These are phyloP conservation scores for Hypholoma sublateritium DNA, from an alignment of 768 basidiomycete genomes.

Conservation along the genomic window DNA sequence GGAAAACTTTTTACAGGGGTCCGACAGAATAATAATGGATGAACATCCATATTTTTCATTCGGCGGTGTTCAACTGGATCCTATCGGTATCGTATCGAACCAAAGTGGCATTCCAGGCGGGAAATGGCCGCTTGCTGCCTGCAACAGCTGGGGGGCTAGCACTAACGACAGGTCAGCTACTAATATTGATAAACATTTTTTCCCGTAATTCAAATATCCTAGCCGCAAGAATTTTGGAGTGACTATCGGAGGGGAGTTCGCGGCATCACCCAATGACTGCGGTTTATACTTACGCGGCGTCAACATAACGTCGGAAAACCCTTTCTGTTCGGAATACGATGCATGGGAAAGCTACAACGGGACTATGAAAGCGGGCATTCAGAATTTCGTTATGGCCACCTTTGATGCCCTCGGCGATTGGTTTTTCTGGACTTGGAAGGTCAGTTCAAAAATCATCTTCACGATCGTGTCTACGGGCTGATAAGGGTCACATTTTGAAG, in stretches of 20 bases:
- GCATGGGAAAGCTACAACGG: constrained; percentile 60
- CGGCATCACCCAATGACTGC: constrained; percentile 65
- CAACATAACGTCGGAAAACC: constrained; percentile 36
- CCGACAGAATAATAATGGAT: constrained; percentile 63
- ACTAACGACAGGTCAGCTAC: constrained; percentile 47
- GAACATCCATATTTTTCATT: constrained; percentile 72
- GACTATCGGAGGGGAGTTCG: constrained; percentile 76
- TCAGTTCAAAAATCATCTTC: constrained; percentile 3
- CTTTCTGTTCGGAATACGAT: constrained; percentile 32
- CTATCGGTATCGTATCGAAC: constrained; percentile 30
- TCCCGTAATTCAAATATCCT: background rate
- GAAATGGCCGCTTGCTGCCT: constrained; percentile 50
- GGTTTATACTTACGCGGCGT: constrained; percentile 34
- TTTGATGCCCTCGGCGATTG: constrained; percentile 41
- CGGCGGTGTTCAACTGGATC: constrained; percentile 34
- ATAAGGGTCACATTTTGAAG: constrained; percentile 11
- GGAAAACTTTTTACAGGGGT: constrained; percentile 53
- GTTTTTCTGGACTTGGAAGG: constrained; percentile 53
- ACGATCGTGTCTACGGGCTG: background rate
- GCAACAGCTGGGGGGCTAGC: constrained; percentile 54
- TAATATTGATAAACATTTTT: background rate
- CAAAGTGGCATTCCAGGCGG: constrained; percentile 36
- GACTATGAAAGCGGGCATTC: constrained; percentile 33
- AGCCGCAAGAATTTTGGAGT: constrained; percentile 60
- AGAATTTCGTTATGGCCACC: constrained; percentile 58